These are phyloP conservation scores for Colletotrichum magnum DNA, from an alignment of 2,329 filamentous ascomycete genomes.

Conservation along the genomic window DNA sequence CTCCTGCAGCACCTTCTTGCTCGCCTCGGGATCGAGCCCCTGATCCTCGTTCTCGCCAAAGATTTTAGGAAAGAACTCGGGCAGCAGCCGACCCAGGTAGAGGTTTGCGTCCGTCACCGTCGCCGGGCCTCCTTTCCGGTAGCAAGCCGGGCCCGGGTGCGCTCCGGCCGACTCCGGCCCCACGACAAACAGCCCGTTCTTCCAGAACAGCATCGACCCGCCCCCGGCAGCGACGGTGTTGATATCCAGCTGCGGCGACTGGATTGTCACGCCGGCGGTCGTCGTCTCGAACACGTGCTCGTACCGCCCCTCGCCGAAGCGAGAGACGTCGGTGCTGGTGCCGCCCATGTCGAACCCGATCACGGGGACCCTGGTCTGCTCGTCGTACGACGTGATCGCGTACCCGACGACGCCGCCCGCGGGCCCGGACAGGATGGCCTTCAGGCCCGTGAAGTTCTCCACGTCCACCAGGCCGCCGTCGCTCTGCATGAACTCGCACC, in stretches of 20 bases:
- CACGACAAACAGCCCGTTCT: conserved; percentile 90
- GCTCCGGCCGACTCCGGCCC: conserved; percentile 91
- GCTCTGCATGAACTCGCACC: conserved; percentile 97
- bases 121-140: conserved; percentile 88
- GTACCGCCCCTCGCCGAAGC: conserved; percentile 87
- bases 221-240: conserved; percentile 95
- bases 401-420: conserved; percentile 96
- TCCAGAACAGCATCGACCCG: conserved; percentile 87
- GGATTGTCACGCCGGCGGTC: conserved; percentile 93
- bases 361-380: conserved; percentile 84
- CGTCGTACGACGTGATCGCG: conserved; percentile 90
- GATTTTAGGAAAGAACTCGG: conserved; percentile 95
- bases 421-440: conserved; percentile 89
- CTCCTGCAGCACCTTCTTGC: conserved; percentile 80
- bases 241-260: conserved; percentile 92
- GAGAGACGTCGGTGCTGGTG: conserved; percentile 91
- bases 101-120: conserved; percentile 96
- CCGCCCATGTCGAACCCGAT: conserved; percentile 98
- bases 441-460: conserved; percentile 85
- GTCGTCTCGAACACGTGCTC: conserved; percentile 97
- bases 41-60: conserved; percentile 92
- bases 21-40: conserved; percentile 82
- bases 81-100: conserved; percentile 85
- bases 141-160: conserved; percentile 91
- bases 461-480: conserved; percentile 83